phyloP scores from a whole-genome alignment of 2,329 filamentous ascomycete genomes.

The Chaetothyriales sp. region DNA sequence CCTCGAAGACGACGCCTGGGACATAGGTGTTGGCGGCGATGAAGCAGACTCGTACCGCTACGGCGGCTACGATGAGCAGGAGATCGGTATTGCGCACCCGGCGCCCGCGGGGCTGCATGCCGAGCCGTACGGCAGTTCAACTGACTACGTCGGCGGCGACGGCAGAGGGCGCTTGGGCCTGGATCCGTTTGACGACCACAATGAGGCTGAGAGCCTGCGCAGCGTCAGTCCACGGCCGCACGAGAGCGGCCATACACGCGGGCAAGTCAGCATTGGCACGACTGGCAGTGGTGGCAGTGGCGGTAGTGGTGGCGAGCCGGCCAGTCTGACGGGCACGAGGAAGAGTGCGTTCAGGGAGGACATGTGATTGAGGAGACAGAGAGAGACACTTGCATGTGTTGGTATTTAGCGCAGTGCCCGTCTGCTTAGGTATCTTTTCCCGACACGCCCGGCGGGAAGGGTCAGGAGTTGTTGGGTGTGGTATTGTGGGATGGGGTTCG shows the following conservation, averaged over 20 bases:
- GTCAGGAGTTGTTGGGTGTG: background rate
- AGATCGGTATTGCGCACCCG: constrained; percentile 42
- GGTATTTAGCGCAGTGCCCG: background rate
- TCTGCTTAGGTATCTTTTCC: background rate
- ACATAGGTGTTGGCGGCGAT: constrained; percentile 62
- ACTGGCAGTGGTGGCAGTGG: constrained; percentile 27
- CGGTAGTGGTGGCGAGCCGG: constrained; percentile 12
- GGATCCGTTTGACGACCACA: constrained; percentile 62
- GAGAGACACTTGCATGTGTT: background rate
- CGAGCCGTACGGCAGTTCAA: constrained; percentile 28
- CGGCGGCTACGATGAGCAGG: constrained; percentile 56
- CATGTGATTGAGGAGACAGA: constrained; percentile 4
- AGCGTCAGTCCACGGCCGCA: constrained; percentile 68
- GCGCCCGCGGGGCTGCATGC: constrained; percentile 21
- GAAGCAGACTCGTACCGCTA: constrained; percentile 30
- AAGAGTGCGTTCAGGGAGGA: constrained; percentile 18
- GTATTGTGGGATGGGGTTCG: background rate
- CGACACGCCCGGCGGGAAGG: background rate
- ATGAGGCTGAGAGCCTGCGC: constrained; percentile 48
- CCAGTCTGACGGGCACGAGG: constrained; percentile 17
- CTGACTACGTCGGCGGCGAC: constrained; percentile 31
- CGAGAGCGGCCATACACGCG: constrained; percentile 15
- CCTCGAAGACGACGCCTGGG: constrained; percentile 79
- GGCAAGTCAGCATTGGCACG: constrained; percentile 12
- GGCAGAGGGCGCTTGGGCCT: constrained; percentile 27